Evolutionary conservation across 768 basidiomycete genomes (phyloP).

Genomic region (Mycena belliarum): DNA sequence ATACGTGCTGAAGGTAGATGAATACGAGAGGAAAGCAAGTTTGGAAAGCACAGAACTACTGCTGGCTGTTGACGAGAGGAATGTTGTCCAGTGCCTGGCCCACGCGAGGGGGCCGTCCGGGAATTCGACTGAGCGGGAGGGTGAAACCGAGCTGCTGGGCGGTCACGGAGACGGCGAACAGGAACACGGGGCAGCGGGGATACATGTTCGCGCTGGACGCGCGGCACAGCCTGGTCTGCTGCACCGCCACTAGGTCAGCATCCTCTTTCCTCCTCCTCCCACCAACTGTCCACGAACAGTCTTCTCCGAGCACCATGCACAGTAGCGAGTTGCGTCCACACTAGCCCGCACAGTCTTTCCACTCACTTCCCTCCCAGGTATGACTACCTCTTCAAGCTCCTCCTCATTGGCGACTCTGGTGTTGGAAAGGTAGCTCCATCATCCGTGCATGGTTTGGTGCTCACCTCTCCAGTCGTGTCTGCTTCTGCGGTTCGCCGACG

Average conservation of each 20-base stretch:
- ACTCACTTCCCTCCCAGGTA: conserved; percentile 70
- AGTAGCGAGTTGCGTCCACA: conserved; percentile 24
- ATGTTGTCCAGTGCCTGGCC: conserved; percentile 14
- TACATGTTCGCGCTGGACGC: not conserved
- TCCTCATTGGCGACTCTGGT: conserved; percentile 97
- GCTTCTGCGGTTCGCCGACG: conserved; percentile 96
- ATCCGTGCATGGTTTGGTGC: not conserved
- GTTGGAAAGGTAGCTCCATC: conserved; percentile 22
- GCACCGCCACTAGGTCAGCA: too few relatives aligned
- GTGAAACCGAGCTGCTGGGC: conserved; percentile 7
- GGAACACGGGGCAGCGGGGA: not conserved
- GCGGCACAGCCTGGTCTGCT: not conserved
- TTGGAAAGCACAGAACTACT: conserved; percentile 1
- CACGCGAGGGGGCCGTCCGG: conserved; percentile 8
- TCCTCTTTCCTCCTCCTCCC: too few relatives aligned
- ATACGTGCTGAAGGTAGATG: conserved; percentile 7
- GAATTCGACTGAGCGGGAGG: conserved; percentile 5
- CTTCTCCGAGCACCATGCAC: conserved; percentile 59
- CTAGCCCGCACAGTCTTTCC: too few relatives aligned
- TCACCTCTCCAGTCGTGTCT: conserved; percentile 89
- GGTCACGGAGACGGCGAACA: not conserved
- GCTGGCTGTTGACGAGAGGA: conserved; percentile 4
- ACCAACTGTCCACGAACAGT: too few relatives aligned
- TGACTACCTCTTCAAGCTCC: conserved; percentile 96
- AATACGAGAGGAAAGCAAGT: not conserved